These are phyloP conservation scores for Lentinula sp. DNA, from an alignment of 768 basidiomycete species.

Conservation along the genomic window DNA sequence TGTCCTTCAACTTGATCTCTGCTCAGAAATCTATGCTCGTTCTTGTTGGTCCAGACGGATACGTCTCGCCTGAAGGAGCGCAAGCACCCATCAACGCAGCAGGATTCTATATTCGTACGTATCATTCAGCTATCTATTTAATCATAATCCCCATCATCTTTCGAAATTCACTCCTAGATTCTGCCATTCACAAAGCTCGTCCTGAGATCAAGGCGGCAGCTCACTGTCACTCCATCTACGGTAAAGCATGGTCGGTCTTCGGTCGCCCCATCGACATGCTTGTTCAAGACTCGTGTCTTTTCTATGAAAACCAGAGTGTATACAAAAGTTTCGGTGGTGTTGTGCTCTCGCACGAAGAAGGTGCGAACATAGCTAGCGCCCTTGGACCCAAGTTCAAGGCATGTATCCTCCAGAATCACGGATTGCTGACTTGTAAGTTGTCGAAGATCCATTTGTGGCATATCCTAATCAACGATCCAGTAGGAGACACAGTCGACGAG, in stretches of 20 bases:
- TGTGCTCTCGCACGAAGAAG: slow-evolving; percentile 39
- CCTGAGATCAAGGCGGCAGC: slow-evolving; percentile 42
- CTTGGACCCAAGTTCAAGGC: slow-evolving; percentile 32
- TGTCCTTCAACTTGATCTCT: neutral
- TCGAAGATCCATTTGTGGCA: neutral
- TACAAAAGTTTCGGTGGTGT: slow-evolving; percentile 43
- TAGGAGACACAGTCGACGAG: slow-evolving; percentile 34
- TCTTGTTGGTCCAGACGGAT: slow-evolving; percentile 19
- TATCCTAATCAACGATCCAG: slow-evolving; percentile 12
- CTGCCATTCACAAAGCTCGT: slow-evolving; percentile 38
- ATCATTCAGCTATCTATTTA: no score
- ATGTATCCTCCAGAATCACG: slow-evolving; percentile 38
- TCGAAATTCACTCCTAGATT: slow-evolving; percentile 27
- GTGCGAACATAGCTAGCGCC: slow-evolving; percentile 34
- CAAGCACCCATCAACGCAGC: slow-evolving; percentile 22
- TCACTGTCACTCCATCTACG: slow-evolving; percentile 42
- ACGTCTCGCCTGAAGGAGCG: slow-evolving; percentile 19
- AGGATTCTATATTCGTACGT: slow-evolving; percentile 20
- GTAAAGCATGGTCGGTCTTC: slow-evolving; percentile 43
- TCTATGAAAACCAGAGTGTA: slow-evolving; percentile 36
- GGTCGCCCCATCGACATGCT: slow-evolving; percentile 35
- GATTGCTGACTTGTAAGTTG: slow-evolving; percentile 20
- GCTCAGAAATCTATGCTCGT: slow-evolving; percentile 20
- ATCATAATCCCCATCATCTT: neutral
- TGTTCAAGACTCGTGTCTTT: slow-evolving; percentile 37